Evolutionary conservation across 352 stramenopile species (phyloP), one percentile per base, ranked within the genome.

Genomic region (Phytopythium montanum): DNA sequence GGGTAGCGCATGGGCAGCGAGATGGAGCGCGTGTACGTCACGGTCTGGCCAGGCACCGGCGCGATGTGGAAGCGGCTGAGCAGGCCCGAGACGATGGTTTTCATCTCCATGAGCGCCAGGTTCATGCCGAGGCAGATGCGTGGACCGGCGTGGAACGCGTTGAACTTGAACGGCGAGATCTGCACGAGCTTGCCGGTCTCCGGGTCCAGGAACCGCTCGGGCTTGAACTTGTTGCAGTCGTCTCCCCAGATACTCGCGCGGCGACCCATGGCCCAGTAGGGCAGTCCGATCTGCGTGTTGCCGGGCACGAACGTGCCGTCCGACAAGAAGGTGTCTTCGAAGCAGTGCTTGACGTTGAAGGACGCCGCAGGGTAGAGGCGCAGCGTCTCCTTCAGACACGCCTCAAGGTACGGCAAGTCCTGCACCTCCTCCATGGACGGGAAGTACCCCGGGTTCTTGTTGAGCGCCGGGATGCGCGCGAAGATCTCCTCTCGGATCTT

Each of bases 101-200:
- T 92, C 66, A 93, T 87, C 66, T 95, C 78, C 7, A 94, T 60
- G 67, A 94, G 69, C 8, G 87, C 86, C 4, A 96, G 52, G 21
- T 77, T 68, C 38, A 75, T 82, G n/a, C 83, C 83, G 1, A 87
- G 57, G 56, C 81, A 93, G 14, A 68, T 64, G 21, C 83, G 67
- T 23, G 73, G 70, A 2, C 83, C 83, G 25, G 70, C 79, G 45
- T 79, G 70, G 59, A 92, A 93, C 0, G 79, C 56, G n/a, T 72
- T 75, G 59, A 89, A 93, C 57, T 91, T 73, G 60, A 73, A 92
- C 13, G 72, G 61, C 10, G 79, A 81, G 10, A 83, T 33, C 25
- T 64, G 61, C 16, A 64, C 26, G 19, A 75, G 55, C 41, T 78
- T 69, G 18, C 65, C 63, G 0, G 62, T 82, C 8, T 56, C 41